Base-by-base conservation (phyloP, 2,329 filamentous ascomycete species). In the Monilinia laxa region DNA sequence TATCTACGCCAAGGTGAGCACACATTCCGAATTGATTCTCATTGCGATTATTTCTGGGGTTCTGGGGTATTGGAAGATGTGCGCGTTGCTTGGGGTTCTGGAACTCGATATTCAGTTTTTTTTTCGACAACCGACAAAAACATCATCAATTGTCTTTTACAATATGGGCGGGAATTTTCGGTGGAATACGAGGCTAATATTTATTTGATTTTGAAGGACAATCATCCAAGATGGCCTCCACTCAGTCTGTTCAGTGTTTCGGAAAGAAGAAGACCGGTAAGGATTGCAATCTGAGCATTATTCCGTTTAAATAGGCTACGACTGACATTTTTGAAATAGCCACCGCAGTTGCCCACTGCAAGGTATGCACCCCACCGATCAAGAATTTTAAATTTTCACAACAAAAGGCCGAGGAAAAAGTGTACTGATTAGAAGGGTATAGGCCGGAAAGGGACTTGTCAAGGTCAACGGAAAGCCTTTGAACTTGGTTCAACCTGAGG, bases 381-480 rank as follows among this genome's bases (percentile, higher is more conserved):
- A 11, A 7, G 18, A 42, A 35, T 35, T 38, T 14, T 3, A 62
- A 4, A 25, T 4, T 6, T 51, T 25, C n/a, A 45, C 35, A 62
- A 63, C 28, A 28, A 51, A 65, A 18, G 25, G 12, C 12, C 52
- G 47, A 51, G 64, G 59, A 56, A 49, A 58, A 45, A 60, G 28
- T 56, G 35, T 63, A 53, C 65, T 63, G 53, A 71, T 77, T 69
- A 60, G 68, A 66, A 56, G 65, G 67, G 67, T 38, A 79, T 76
- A 89, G 87, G 82, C 87, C 80, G 89, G 89, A 79, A 90, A 90
- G 81, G 95, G 95, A 82, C 89, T 98, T 78, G 88, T 99, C 84
- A 97, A 96, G 87, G 95, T 97, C 84, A 99, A 98, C 87, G 95
- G 95, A 84, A 91, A 92, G 81, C 95, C 95, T 79, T 89, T 99